phyloP scores from a whole-genome alignment of 805 yeast species.

The Pichia kluyveri region DNA sequence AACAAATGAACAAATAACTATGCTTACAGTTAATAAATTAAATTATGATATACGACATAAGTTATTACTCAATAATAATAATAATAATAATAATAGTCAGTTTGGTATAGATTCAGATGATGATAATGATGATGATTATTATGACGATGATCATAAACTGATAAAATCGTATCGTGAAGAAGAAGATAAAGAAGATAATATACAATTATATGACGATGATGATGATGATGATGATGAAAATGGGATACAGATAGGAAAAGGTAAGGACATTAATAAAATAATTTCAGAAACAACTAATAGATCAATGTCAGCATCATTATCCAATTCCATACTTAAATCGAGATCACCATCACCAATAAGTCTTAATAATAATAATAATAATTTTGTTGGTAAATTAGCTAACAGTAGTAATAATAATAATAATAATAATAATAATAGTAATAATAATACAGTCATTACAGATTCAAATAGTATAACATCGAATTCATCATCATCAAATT shows the following conservation, averaged over 20 bases:
- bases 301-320: not conserved
- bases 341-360: not conserved
- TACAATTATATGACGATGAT: not conserved
- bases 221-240: not conserved
- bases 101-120: not conserved
- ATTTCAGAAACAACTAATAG: not conserved
- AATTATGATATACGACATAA: not conserved
- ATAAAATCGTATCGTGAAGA: no score
- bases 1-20: not conserved
- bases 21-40: not conserved
- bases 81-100: not conserved
- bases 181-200: no score
- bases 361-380: not conserved
- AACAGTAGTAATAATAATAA: no score
- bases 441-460: not conserved
- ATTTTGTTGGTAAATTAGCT: no score
- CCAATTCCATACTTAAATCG: not conserved
- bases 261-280: not conserved
- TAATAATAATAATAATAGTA: not conserved
- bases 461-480: not conserved
- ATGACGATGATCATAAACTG: no score
- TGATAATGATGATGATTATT: not conserved
- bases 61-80: not conserved
- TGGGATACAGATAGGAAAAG: not conserved
- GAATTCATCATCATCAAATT: not conserved